phyloP scores from a whole-genome alignment of 768 basidiomycete species.

The Arthromyces matolae region DNA sequence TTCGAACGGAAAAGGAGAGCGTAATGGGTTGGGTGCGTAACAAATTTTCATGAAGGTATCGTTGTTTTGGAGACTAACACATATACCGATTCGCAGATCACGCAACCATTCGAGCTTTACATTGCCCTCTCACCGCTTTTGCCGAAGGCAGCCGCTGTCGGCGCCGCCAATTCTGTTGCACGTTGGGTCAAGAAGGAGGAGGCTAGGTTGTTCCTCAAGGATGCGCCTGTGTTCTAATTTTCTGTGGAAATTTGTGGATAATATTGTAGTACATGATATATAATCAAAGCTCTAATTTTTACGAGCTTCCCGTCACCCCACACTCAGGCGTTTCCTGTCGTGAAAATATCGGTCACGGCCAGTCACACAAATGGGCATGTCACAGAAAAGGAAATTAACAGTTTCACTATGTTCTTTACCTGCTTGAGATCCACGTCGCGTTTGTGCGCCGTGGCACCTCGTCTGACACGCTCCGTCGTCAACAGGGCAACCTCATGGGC shows the following conservation, averaged over 20 bases:
- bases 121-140: slow-evolving; percentile 75
- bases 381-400: neutral
- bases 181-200: slow-evolving; percentile 94
- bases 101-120: slow-evolving; percentile 91
- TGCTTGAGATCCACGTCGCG: slow-evolving; percentile 18
- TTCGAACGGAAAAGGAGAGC: slow-evolving; percentile 81
- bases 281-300: neutral
- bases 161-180: slow-evolving; percentile 85
- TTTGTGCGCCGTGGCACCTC: slow-evolving; percentile 22
- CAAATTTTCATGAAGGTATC: slow-evolving; percentile 1
- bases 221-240: slow-evolving; percentile 82
- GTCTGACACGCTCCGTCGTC: slow-evolving; percentile 28
- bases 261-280: too few relatives aligned
- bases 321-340: too few relatives aligned
- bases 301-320: too few relatives aligned
- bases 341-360: neutral
- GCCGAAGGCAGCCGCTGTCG: slow-evolving; percentile 84
- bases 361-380: neutral
- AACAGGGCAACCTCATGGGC: slow-evolving; percentile 31
- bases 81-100: slow-evolving; percentile 55
- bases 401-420: slow-evolving; percentile 12
- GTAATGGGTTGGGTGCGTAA: slow-evolving; percentile 89
- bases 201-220: slow-evolving; percentile 70
- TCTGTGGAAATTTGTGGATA: slow-evolving; percentile 1
- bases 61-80: neutral